Evolutionary conservation across 2,329 filamentous ascomycete genomes (phyloP), one percentile per base, ranked within the genome.

Genomic region (Ophiosphaerella korrae): DNA sequence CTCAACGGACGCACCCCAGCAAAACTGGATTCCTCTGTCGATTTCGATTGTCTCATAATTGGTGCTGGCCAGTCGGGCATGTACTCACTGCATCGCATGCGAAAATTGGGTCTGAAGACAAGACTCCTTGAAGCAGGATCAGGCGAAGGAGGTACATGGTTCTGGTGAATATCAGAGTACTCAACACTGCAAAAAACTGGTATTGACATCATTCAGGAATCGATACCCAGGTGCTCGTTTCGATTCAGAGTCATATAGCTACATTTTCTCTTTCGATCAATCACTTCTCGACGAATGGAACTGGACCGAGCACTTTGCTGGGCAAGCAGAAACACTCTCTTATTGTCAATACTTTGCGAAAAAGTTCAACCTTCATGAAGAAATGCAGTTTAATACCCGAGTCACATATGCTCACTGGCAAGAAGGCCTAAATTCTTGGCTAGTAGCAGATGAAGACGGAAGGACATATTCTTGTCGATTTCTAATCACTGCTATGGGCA

Each of bases 261-360:
- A 82, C 56, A 67, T 66, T 42, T 76, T 78, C 41, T 74, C 73
- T 9, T 76, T 78, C 52, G 70, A 70, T 11, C 67, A 77, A 54
- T 75, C 75, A 16, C 52, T 77, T 3, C 64, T 78, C 12, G 68
- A 76, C 34, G 75, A 77, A 47, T 79, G 76, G 72, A 57, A 72
- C 47, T 78, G 74, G 42, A 69, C 67, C 5, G 71, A 73, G 33
- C 68, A 71, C 29, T 72, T 68, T 37, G 63, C 68, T 9, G 53
- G 57, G 8, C 65, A 67, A 21, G 58, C 58, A 21, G 81, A 84
- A 61, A 81, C 82, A 31, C 75, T 75, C 32, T 66, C 73, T 8
- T 83, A 83, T 53, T 76, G 82, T 16, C 72, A 78, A 43, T 70
- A 68, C 24, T 76, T 80, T 3, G 77, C 78, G 6, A 72, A 78